Conservation (phyloP, 2,329 filamentous ascomycete species). For the Penicillium sp. region DNA sequence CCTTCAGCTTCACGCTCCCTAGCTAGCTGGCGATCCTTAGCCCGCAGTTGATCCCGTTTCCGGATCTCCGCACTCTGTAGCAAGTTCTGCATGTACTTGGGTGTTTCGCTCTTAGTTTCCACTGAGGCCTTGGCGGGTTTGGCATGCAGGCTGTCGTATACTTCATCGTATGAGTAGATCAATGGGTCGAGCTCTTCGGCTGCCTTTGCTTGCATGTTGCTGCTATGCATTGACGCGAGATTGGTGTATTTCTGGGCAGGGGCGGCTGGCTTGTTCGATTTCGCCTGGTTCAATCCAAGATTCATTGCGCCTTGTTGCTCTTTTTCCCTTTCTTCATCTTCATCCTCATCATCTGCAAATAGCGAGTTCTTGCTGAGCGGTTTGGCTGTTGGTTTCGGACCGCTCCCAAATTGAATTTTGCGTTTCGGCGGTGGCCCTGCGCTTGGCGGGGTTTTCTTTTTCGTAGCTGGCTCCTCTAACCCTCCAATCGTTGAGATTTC, state of each 20-base stretch:
- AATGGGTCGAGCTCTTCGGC: constrained; percentile 48
- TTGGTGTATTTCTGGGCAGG: constrained; percentile 42
- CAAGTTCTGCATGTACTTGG: constrained; percentile 62
- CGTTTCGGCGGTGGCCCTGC: constrained; percentile 33
- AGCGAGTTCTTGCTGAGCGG: constrained; percentile 38
- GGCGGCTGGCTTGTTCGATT: constrained; percentile 15
- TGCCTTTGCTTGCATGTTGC: constrained; percentile 45
- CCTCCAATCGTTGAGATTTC: constrained; percentile 45
- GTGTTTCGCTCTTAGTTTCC: constrained; percentile 33
- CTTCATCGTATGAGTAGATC: constrained; percentile 52
- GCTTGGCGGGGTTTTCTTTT: constrained; percentile 17
- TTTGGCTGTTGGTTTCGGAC: constrained; percentile 31
- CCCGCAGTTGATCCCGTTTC: constrained; percentile 63
- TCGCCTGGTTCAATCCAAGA: constrained; percentile 28
- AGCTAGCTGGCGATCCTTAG: constrained; percentile 60
- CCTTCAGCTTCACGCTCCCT: constrained; percentile 64
- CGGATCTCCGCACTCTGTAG: constrained; percentile 60
- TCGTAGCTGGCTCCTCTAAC: constrained; percentile 25
- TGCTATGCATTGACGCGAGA: constrained; percentile 48
- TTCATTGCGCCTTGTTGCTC: constrained; percentile 19
- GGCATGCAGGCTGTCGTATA: constrained; percentile 51
- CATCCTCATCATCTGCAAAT: constrained; percentile 40
- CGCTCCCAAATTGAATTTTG: constrained; percentile 34
- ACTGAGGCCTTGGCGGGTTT: constrained; percentile 33
- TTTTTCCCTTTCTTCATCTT: constrained; percentile 26